Conservation (phyloP, 108 stramenopile species). For the Nitzschia sp. region DNA sequence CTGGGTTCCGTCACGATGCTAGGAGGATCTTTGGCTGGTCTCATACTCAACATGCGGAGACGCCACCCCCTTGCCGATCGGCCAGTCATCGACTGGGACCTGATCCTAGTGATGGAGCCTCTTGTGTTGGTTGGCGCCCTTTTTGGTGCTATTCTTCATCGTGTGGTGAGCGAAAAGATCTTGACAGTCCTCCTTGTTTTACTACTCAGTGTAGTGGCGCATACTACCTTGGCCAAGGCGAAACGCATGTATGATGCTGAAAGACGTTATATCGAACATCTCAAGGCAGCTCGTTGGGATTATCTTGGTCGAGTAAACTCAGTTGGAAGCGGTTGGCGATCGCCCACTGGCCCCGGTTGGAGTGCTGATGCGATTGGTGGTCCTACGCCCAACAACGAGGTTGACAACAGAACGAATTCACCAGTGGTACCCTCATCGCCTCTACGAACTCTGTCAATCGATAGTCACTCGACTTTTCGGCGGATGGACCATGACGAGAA, state of each 20-base stretch:
- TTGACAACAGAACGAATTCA: conserved; percentile 11
- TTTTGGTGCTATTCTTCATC: conserved; percentile 87
- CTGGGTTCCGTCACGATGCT: conserved; percentile 91
- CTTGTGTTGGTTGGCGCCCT: conserved; percentile 91
- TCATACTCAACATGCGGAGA: conserved; percentile 77
- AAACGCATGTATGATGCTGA: conserved; percentile 87
- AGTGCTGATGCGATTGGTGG: conserved; percentile 30
- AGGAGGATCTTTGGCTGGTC: conserved; percentile 87
- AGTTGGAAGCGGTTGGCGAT: conserved; percentile 16
- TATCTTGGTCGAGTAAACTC: conserved; percentile 28
- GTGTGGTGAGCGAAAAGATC: conserved; percentile 78
- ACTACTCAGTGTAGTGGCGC: conserved; percentile 75
- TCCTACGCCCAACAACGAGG: conserved; percentile 8
- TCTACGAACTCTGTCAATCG: conserved; percentile 25
- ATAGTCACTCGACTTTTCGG: conserved; percentile 16
- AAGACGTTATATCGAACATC: conserved; percentile 43
- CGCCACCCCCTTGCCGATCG: conserved; percentile 88
- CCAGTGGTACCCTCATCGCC: conserved; percentile 19
- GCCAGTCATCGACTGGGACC: conserved; percentile 96
- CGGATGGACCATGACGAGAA: conserved; percentile 35
- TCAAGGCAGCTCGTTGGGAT: conserved; percentile 32
- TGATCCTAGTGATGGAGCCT: conserved; percentile 96
- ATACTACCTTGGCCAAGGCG: conserved; percentile 86
- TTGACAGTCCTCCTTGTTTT: conserved; percentile 83
- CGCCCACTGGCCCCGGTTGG: conserved; percentile 30